Base-by-base conservation (phyloP, 495 filamentous ascomycete species). In the Delitschia confertaspora region DNA sequence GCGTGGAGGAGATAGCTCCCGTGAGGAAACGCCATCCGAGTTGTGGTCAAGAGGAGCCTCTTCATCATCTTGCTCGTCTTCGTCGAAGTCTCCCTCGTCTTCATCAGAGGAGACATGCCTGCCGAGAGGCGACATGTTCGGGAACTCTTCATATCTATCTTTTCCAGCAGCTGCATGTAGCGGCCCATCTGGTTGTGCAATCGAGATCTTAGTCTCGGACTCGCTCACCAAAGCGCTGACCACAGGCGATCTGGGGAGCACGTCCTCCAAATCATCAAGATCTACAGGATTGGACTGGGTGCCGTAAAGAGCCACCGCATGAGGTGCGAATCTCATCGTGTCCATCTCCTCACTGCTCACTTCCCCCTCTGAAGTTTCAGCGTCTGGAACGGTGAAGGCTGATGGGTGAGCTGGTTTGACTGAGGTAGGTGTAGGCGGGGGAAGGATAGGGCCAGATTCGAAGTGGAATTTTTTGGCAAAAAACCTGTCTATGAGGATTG, bases 381-480 rank as follows among this genome's bases (percentile, higher is more conserved):
- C 9, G n/a, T 50, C 40, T n/a, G 51, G 51, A n/a, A 55, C 46
- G 16, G 22, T 31, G 37, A 46, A 55, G 40, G 27, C 32, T 13
- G 13, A 18, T 14, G 33, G 16, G 11, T 10, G 16, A 9, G 11
- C 21, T 5, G 33, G 2, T 35, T 35, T 19, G 16, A 18, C 33
- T 35, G n/a, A n/a, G n/a, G n/a, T n/a, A n/a, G n/a, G n/a, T n/a
- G n/a, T n/a, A n/a, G n/a, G 26, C n/a, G 14, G 19, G 20, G 20
- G 25, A 33, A 23, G 31, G n/a, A 8, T 11, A 23, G 30, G 16
- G n/a, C 21, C 14, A 14, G 39, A 33, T 8, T 55, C 31, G 46
- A 50, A 46, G 20, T 20, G 30, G 51, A 46, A 55, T 23, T 50
- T 55, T 19, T 38, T 44, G 13, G 51, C 51, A 27, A 38, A 27